Evolutionary conservation across 768 basidiomycete genomes (phyloP), one percentile per base, ranked within the genome.

Genomic region (Hemileccinum impolitum): DNA sequence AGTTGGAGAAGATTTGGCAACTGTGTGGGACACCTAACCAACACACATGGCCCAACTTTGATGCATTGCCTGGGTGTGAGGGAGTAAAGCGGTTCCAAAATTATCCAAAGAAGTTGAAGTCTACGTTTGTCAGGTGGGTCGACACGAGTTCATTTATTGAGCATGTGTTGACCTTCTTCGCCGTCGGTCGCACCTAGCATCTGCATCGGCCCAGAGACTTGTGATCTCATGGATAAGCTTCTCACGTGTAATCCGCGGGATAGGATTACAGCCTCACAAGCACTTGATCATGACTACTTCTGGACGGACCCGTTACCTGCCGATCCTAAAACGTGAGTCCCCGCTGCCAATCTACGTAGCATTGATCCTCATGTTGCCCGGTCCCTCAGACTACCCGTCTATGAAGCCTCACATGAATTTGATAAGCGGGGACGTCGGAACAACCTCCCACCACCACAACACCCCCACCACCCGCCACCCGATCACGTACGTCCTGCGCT

Each of bases 281-380:
- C 94, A 0, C 76, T 97, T 45, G 87, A 94, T 57, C 93, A 97
- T 63, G 84, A 89, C 17, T 98, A 93, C 72, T 96, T 98, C 67
- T 96, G 91, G 90, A 85, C 84, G 0, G 84, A 90, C 54, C 94
- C 95, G 0, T 59, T 92, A 32, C 90, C 94, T 31, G 88, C 88
- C 18, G 87, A 90, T 70, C 89, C 88, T 1, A 87, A 84, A 66
- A 79, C 80, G 89, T 89, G 59, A 50, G 81, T 71, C 8, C 19
- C 42, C 12, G 18, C 37, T 8, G 19, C n/a, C 15, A 28, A 39
- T 19, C 18, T 7, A 2, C 31, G 43, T 32, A 17, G 2, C 18
- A 26, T 54, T 32, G 10, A 28, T n/a, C 13, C 39, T 45, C 39
- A 45, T 13, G 25, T 38, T 34, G 2, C 32, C 41, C 14, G 17